phyloP scores from a whole-genome alignment of 2,329 filamentous ascomycete genomes.

The Colletotrichum brevisporum region DNA sequence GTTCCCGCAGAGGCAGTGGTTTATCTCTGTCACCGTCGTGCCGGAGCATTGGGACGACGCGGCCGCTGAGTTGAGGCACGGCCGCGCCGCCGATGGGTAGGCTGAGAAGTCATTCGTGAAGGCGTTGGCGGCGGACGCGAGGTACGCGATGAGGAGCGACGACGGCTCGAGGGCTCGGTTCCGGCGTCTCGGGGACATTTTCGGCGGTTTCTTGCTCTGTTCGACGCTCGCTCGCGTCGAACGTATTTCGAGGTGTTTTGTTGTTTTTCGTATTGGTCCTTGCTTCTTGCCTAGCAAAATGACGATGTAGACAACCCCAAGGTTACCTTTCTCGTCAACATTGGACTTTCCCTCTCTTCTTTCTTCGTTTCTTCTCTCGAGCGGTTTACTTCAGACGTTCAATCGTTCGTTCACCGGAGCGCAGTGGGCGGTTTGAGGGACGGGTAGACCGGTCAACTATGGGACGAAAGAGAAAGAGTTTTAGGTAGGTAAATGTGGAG shows the following conservation, averaged over 20 bases:
- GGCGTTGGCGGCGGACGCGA: conserved; percentile 17
- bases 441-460: conserved; percentile 3
- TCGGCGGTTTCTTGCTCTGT: background rate
- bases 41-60: conserved; percentile 33
- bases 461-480: conserved; percentile 35
- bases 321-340: conserved; percentile 13
- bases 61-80: conserved; percentile 31
- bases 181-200: conserved; percentile 34
- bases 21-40: conserved; percentile 33
- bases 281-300: conserved; percentile 20
- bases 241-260: background rate
- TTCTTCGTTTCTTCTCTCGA: background rate
- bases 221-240: conserved; percentile 29
- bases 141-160: conserved; percentile 30
- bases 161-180: conserved; percentile 21
- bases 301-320: conserved; percentile 7
- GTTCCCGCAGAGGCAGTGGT: conserved; percentile 34
- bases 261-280: background rate
- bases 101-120: conserved; percentile 36
- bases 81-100: conserved; percentile 17
- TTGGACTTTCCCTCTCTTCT: background rate
- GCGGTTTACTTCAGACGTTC: conserved; percentile 1
- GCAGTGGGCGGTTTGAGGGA: conserved; percentile 16
- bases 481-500: conserved; percentile 34
- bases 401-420: background rate